Base-by-base conservation (phyloP, 1,139 yeast species). In the Lodderomyces jiufengensis region DNA sequence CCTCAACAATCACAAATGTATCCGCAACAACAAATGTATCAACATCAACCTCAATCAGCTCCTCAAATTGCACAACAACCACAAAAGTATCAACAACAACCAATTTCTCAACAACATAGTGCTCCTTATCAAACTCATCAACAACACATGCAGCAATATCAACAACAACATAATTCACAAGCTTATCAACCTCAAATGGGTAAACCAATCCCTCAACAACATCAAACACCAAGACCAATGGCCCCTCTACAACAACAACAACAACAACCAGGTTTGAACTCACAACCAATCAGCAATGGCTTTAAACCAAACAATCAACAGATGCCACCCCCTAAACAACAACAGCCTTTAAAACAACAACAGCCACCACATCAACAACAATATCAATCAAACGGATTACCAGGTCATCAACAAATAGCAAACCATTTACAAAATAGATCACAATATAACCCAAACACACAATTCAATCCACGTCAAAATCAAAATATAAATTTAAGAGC, bases 1-100 rank as follows among this genome's bases (percentile, higher is more conserved):
- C 31, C 29, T 18, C 84, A 34, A 30, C 37, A 35, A 30, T 36
- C 32, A 24, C 30, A 23, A 14, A 35, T 24, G 14, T 27, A 18
- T 18, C 8, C 9, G 11, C 24, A 21, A 7, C 24, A 9, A 20
- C 31, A 18, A 28, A 5, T 6, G 24, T 4, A 10, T 5, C 24
- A 22, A 9, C n/a, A n/a, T n/a, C 8, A 8, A 8, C 7, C 21
- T 38, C 20, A 18, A 18, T 7, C 20, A 5, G 20, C 7, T 18
- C 20, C 20, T 18, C 6, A 5, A 7, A 18, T 18, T 18, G n/a
- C n/a, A n/a, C 42, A 25, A 20, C 43, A 36, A 14, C 41, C 30
- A 18, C 44, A 32, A 32, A 34, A 30, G 11, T 34, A 20, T 5
- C 44, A 30, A 10, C 38, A 29, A 25, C 41, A 31, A 9, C 44